Evolutionary conservation across 2,329 filamentous ascomycete genomes (phyloP).

Genomic region (Endocalyx cinctus): DNA sequence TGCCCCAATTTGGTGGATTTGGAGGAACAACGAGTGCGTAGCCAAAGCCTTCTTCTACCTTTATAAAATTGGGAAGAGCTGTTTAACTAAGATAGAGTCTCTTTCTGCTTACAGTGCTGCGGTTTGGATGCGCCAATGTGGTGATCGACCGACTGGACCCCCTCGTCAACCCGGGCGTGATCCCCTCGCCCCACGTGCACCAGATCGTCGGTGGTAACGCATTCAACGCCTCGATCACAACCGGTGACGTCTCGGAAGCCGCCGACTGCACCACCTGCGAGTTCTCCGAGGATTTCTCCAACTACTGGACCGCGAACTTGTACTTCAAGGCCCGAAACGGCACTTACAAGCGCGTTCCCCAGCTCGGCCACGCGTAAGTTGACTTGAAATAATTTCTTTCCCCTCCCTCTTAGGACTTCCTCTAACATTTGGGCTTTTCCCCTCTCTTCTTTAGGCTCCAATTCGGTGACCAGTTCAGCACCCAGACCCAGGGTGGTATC

Average conservation of each 20-base stretch:
- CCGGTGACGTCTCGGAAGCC: constrained; percentile 24
- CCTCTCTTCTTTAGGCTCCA: constrained; percentile 27
- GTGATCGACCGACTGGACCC: constrained; percentile 40
- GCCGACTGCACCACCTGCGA: constrained; percentile 39
- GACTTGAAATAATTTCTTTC: no score
- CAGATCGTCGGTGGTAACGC: constrained; percentile 49
- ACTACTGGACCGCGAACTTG: constrained; percentile 29
- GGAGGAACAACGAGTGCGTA: constrained; percentile 22
- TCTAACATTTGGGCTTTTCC: no score
- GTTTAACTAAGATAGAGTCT: no score
- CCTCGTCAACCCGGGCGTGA: constrained; percentile 35
- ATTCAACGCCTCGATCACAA: constrained; percentile 39
- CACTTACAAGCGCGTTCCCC: constrained; percentile 25
- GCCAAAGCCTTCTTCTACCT: no score
- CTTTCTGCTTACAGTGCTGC: no score
- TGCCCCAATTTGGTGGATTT: constrained; percentile 23
- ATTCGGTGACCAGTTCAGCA: constrained; percentile 37
- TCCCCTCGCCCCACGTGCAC: constrained; percentile 52
- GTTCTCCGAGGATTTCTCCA: constrained; percentile 29
- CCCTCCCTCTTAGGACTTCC: no score
- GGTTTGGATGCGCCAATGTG: constrained; percentile 44
- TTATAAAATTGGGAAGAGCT: no score
- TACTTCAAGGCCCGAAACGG: constrained; percentile 29
- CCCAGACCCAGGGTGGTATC: constrained; percentile 36
- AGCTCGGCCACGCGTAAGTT: constrained; percentile 53